Base-by-base conservation (phyloP, 129 eudicot species). In the Cynara cardunculus region DNA sequence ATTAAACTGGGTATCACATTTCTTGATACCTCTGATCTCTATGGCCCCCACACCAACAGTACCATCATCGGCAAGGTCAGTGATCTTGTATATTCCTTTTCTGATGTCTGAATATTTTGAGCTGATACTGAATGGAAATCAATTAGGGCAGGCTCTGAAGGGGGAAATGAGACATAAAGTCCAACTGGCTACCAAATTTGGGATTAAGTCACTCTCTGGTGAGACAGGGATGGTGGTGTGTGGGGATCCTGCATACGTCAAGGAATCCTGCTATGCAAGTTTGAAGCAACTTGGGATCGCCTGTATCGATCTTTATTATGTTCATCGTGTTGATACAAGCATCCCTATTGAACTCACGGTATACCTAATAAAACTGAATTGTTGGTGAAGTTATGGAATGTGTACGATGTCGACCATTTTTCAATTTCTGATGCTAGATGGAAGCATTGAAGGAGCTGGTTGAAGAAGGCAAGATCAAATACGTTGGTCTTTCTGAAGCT, bases 311-410 rank as follows among this genome's bases (percentile, higher is more conserved):
- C 89, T 89, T 10, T 89, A 82, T 72, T 89, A 89, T 78, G 82
- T 79, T 30, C 93, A 89, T 67, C 88, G 89, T n/a, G 53, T 89
- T 14, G 93, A 87, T 77, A 87, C 91, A 14, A 46, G 62, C 4
- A 73, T 87, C 32, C 94, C 94, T 66, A 87, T 90, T 72, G 94
- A 89, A 75, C 73, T 82, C 70, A 89, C 93, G 87, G 93, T 89
- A 79, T 30, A 14, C 71, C 31, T 44, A 12, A 12, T 28, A 7
- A 46, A 28, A 56, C 69, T 27, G 10, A n/a, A 25, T 44, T 12
- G 13, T 10, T 73, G 31, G 62, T 49, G 62, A 49, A 49, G 18
- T 21, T 61, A 7, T 61, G 25, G 21, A 25, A 74, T 75, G 68
- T 53, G 1, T 56, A 6, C n/a, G 18, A 53, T 53, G 11, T 9